Conservation (phyloP, 2,329 filamentous ascomycete species). For the Beauveria bassiana region DNA sequence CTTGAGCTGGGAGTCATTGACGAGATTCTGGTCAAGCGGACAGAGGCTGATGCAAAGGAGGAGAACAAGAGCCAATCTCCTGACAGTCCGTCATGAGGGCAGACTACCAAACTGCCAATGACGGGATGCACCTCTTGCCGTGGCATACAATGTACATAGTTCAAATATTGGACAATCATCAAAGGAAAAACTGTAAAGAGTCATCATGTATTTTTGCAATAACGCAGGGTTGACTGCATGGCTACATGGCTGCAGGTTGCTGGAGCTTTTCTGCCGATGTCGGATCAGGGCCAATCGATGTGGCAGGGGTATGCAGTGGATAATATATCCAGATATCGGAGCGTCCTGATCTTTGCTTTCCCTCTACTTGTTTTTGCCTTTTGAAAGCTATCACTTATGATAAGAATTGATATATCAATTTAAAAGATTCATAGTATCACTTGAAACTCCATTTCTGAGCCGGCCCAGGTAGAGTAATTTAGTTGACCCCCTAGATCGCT, state of each 20-base stretch:
- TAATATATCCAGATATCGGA: neutral
- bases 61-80: conserved; percentile 18
- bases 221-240: neutral
- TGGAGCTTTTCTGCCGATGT: conserved; percentile 2
- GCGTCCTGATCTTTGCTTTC: neutral
- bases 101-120: neutral
- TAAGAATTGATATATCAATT: too few species aligned
- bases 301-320: neutral
- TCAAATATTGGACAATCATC: neutral
- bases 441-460: too few species aligned
- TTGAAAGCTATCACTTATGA: too few species aligned
- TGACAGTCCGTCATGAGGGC: conserved; percentile 6
- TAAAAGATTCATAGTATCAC: too few species aligned
- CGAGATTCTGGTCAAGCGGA: conserved; percentile 67
- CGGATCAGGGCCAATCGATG: neutral
- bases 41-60: conserved; percentile 28
- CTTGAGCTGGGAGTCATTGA: conserved; percentile 87
- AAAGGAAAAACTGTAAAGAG: neutral
- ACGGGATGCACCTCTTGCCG: neutral
- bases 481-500: too few species aligned
- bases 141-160: neutral
- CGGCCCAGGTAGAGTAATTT: too few species aligned
- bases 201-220: neutral
- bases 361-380: too few species aligned
- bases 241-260: neutral